Evolutionary conservation across 2,329 filamentous ascomycete species (phyloP).

Genomic region (Sclerotinia nivalis): DNA sequence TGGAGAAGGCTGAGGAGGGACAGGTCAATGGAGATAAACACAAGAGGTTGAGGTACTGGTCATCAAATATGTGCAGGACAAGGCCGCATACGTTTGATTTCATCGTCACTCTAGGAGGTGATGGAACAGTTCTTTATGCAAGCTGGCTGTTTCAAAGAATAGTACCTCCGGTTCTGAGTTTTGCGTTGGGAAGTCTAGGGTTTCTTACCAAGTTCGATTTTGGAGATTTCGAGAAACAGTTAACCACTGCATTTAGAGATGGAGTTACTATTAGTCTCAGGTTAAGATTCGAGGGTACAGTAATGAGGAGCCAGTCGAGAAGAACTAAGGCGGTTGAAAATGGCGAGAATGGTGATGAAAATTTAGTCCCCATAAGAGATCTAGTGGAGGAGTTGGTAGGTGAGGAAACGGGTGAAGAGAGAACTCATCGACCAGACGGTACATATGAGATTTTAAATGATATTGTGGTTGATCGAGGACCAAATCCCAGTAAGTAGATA

Average conservation of each 20-base stretch:
- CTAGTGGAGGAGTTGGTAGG: slow-evolving; percentile 88
- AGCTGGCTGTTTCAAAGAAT: slow-evolving; percentile 97
- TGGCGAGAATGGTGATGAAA: slow-evolving; percentile 43
- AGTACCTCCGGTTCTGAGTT: slow-evolving; percentile 89
- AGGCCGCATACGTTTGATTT: slow-evolving; percentile 91
- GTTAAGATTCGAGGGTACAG: slow-evolving; percentile 86
- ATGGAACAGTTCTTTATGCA: slow-evolving; percentile 95
- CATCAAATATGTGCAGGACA: slow-evolving; percentile 71
- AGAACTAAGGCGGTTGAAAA: slow-evolving; percentile 40
- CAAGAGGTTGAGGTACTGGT: slow-evolving; percentile 75
- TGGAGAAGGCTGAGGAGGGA: slow-evolving; percentile 49
- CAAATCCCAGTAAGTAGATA: slow-evolving; percentile 74
- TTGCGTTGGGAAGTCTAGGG: slow-evolving; percentile 85
- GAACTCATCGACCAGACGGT: slow-evolving; percentile 81
- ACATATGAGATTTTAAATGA: slow-evolving; percentile 94
- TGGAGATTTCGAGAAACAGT: slow-evolving; percentile 66
- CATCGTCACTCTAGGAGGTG: slow-evolving; percentile 85
- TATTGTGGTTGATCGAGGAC: slow-evolving; percentile 91
- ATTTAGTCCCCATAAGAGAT: slow-evolving; percentile 55
- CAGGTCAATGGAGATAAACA: slow-evolving; percentile 40
- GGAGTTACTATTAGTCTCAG: slow-evolving; percentile 88
- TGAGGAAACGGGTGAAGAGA: slow-evolving; percentile 78
- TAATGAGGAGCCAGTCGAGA: slow-evolving; percentile 74
- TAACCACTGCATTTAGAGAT: slow-evolving; percentile 72
- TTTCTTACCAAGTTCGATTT: slow-evolving; percentile 98